A percentile compares a stretch with the other conserved stretches of the same genome.
Evolutionary conservation across 495 filamentous ascomycete genomes (phyloP).

Genomic region (Pyrenula aspistea): DNA sequence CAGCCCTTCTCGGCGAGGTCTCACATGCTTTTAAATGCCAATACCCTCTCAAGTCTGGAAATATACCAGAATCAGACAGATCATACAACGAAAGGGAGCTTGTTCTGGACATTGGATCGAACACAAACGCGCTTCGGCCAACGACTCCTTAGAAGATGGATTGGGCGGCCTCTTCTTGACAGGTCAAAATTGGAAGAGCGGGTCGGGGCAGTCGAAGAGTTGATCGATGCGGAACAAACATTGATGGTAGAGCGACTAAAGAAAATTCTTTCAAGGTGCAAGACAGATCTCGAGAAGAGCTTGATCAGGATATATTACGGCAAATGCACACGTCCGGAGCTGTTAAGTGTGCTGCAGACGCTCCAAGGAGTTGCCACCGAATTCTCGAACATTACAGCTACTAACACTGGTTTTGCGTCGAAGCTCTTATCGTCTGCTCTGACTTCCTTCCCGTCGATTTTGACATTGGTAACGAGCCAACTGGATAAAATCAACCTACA

Average conservation of each 20-base stretch:
- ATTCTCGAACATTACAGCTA: constrained; percentile 51
- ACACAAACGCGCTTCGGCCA: constrained; percentile 86
- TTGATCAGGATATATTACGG: constrained; percentile 95
- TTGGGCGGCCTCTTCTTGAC: constrained; percentile 82
- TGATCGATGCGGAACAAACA: constrained; percentile 55
- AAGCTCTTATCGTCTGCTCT: constrained; percentile 60
- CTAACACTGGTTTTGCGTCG: constrained; percentile 61
- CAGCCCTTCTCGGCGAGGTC: constrained; percentile 89
- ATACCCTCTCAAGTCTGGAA: constrained; percentile 86
- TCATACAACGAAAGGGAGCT: constrained; percentile 69
- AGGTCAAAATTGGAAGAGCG: constrained; percentile 65
- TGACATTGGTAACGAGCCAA: constrained; percentile 52
- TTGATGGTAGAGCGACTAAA: constrained; percentile 60
- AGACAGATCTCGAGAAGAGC: constrained; percentile 78
- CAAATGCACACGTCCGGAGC: constrained; percentile 83
- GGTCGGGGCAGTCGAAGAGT: constrained; percentile 80
- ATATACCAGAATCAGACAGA: constrained; percentile 95
- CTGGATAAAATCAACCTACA: constrained; percentile 78
- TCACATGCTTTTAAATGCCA: constrained; percentile 94
- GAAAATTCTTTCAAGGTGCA: constrained; percentile 55
- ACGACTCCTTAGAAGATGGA: constrained; percentile 84
- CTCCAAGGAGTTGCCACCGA: constrained; percentile 69
- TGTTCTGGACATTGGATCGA: constrained; percentile 93
- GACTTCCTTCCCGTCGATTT: constrained; percentile 63
- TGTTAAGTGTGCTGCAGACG: constrained; percentile 73